phyloP scores from a whole-genome alignment of 148 eudicot genomes.

The Fallopia convolvulus region DNA sequence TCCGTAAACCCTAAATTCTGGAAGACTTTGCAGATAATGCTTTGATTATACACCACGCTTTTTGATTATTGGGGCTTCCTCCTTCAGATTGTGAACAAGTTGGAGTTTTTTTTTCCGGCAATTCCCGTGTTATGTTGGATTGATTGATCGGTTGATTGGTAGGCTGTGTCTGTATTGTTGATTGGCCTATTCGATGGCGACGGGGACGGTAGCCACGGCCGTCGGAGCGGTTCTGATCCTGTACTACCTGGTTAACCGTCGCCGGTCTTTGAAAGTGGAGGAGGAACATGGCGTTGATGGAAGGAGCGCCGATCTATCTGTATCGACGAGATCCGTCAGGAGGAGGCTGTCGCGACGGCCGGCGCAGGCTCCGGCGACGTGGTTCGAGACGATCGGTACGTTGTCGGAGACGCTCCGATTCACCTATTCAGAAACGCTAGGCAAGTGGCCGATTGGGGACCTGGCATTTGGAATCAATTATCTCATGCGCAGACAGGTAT shows the following conservation, averaged over 20 bases:
- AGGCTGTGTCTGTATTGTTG: background rate
- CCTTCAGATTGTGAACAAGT: background rate
- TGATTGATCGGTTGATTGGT: background rate
- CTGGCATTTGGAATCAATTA: constrained; percentile 93
- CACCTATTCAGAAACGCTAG: constrained; percentile 82
- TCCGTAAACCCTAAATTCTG: constrained; percentile 5
- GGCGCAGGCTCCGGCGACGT: constrained; percentile 91
- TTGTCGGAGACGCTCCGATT: constrained; percentile 79
- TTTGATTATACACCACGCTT: background rate
- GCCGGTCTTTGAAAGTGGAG: constrained; percentile 23
- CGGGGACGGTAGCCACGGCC: constrained; percentile 77
- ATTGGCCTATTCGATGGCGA: constrained; percentile 38
- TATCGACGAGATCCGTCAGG: constrained; percentile 41
- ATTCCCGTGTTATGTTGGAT: background rate
- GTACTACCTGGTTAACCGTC: constrained; percentile 49
- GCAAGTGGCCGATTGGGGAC: constrained; percentile 95
- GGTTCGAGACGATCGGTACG: constrained; percentile 76
- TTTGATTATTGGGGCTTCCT: background rate
- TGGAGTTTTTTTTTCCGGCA: background rate
- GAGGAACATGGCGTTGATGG: constrained; percentile 30
- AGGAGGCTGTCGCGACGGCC: constrained; percentile 60
- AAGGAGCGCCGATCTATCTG: constrained; percentile 27
- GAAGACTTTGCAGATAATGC: constrained; percentile 17
- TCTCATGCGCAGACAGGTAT: constrained; percentile 80
- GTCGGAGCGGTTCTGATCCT: constrained; percentile 67